Evolutionary conservation across 305 asterid genomes (phyloP).

Genomic region (Fraxinus sp.): DNA sequence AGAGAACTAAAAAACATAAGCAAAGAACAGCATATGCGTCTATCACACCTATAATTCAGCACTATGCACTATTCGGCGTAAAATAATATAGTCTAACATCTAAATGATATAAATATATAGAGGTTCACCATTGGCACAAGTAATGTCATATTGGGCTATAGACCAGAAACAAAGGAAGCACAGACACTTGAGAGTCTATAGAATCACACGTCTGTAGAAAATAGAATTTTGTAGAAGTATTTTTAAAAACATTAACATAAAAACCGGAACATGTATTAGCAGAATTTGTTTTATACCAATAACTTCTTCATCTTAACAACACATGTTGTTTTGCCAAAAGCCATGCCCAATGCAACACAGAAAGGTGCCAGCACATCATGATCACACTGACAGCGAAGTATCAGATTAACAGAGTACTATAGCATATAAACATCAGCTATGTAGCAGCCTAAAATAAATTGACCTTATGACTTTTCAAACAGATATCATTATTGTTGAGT

Average conservation of each 20-base stretch:
- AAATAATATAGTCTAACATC: background rate
- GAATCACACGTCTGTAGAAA: background rate
- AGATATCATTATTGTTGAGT: background rate
- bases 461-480: slow-evolving; percentile 6
- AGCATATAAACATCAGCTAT: slow-evolving; percentile 7
- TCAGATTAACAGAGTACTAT: slow-evolving; percentile 4
- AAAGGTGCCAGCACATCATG: background rate
- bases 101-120: background rate
- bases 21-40: background rate
- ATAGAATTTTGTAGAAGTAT: background rate
- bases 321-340: background rate
- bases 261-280: background rate
- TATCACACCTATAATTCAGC: background rate
- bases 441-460: slow-evolving; percentile 13
- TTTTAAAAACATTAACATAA: background rate
- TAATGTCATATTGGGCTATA: background rate
- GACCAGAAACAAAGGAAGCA: background rate
- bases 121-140: background rate
- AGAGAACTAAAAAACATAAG: background rate
- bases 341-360: background rate
- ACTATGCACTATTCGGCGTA: background rate
- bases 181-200: background rate
- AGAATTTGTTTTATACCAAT: background rate
- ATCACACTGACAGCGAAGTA: background rate
- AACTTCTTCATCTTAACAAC: background rate